Conservation (phyloP, 2,329 filamentous ascomycete species). For the Orbilia oligospora region DNA sequence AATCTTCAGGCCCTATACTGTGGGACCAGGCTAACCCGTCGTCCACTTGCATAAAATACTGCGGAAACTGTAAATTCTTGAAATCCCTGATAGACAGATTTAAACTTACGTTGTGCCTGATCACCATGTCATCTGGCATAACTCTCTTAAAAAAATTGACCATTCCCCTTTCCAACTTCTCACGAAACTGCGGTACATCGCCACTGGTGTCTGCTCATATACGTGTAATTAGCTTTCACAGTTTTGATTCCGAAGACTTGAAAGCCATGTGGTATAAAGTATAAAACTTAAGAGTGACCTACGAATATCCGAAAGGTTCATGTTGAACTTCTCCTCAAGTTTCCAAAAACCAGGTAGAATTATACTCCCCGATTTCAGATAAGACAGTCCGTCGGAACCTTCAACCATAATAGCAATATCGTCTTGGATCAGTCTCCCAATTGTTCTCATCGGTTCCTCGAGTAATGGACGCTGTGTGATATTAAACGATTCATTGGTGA, state of each 20-base stretch:
- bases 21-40: conserved; percentile 81
- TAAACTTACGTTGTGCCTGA: conserved; percentile 66
- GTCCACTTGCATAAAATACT: conserved; percentile 91
- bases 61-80: conserved; percentile 68
- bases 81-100: not conserved
- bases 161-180: conserved; percentile 83
- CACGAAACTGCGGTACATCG: conserved; percentile 79
- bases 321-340: conserved; percentile 83
- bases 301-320: conserved; percentile 84
- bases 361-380: conserved; percentile 82
- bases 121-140: conserved; percentile 76
- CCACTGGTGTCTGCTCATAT: conserved; percentile 72
- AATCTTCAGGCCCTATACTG: conserved; percentile 82
- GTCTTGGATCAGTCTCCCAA: conserved; percentile 81
- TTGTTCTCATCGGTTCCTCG: conserved; percentile 84
- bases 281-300: not conserved
- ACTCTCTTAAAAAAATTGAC: conserved; percentile 83
- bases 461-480: conserved; percentile 75
- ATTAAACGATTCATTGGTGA: conserved; percentile 81
- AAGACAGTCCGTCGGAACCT: conserved; percentile 81
- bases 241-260: not conserved
- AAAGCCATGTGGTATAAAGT: not conserved
- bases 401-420: conserved; percentile 89
- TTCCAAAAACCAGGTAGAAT: conserved; percentile 87
- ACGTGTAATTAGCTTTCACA: not conserved